Percentiles rank a stretch among this genome's conserved stretches.
These are phyloP conservation scores for Trametes polyzona DNA, from an alignment of 1,284 basidiomycete species.

Conservation along the genomic window DNA sequence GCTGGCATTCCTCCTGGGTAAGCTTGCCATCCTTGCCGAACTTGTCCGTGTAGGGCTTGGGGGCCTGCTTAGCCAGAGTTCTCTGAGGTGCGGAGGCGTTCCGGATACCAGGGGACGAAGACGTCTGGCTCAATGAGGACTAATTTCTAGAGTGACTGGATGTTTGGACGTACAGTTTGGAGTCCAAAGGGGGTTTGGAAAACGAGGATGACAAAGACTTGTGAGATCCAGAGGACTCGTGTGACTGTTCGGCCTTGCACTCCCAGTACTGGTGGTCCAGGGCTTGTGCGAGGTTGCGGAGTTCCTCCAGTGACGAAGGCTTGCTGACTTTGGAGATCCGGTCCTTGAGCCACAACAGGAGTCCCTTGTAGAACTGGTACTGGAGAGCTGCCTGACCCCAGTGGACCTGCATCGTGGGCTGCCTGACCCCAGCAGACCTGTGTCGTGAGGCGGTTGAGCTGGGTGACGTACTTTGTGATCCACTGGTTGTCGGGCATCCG, in stretches of 20 bases:
- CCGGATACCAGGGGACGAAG: not conserved
- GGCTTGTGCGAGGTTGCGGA: conserved; percentile 4
- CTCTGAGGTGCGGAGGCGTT: not conserved
- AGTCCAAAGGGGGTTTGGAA: not conserved
- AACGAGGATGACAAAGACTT: not conserved
- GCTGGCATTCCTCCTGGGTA: conserved; percentile 4
- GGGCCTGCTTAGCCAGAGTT: not conserved
- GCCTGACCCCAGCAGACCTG: conserved; percentile 6
- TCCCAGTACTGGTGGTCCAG: conserved; percentile 11
- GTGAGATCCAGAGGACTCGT: not conserved
- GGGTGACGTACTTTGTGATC: conserved; percentile 5
- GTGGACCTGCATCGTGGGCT: not conserved
- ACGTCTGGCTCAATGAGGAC: too few relatives aligned
- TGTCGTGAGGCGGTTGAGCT: conserved; percentile 3
- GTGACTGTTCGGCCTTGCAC: not conserved
- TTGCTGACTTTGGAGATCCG: conserved; percentile 9
- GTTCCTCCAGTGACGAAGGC: not conserved
- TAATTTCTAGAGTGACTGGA: not conserved
- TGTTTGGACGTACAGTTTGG: not conserved
- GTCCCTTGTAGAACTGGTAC: conserved; percentile 8
- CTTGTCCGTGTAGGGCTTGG: conserved; percentile 10
- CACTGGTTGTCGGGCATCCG: conserved; percentile 5
- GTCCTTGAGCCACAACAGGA: conserved; percentile 5
- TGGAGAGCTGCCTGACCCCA: conserved; percentile 1
- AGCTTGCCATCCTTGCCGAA: conserved; percentile 9